Conservation (phyloP, 2,329 filamentous ascomycete genomes). For the Ceratocystis colombiana region DNA sequence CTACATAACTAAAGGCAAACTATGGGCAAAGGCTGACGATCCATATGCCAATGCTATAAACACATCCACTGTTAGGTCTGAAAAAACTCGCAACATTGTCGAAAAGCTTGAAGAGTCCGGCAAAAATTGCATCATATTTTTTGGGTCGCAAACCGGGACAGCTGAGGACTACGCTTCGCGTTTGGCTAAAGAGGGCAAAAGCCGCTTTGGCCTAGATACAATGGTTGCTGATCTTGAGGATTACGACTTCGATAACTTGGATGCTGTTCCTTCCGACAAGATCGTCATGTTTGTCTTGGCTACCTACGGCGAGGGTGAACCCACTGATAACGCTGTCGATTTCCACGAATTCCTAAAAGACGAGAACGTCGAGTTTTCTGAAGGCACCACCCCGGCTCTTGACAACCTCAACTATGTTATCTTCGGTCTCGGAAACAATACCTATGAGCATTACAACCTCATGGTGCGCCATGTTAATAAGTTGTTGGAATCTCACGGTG, state of each 20-base stretch:
- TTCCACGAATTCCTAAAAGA: constrained; percentile 92
- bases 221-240: constrained; percentile 98
- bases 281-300: constrained; percentile 90
- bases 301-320: constrained; percentile 96
- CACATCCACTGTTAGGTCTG: constrained; percentile 60
- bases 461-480: constrained; percentile 92
- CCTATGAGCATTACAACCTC: constrained; percentile 98
- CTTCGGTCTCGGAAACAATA: constrained; percentile 97
- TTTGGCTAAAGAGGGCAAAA: constrained; percentile 93
- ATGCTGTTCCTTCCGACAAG: constrained; percentile 80
- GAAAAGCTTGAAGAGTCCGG: constrained; percentile 92
- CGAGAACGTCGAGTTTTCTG: constrained; percentile 72
- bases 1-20: constrained; percentile 95
- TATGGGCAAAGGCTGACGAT: constrained; percentile 83
- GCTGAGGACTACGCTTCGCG: constrained; percentile 97
- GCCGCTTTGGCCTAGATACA: constrained; percentile 88
- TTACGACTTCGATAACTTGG: constrained; percentile 91
- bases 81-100: constrained; percentile 81
- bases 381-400: constrained; percentile 62
- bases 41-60: constrained; percentile 69
- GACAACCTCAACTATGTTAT: constrained; percentile 82
- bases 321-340: constrained; percentile 96
- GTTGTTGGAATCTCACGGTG: constrained; percentile 71
- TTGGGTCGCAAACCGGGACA: constrained; percentile 95
- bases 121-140: constrained; percentile 98